Conservation (phyloP, 2,329 filamentous ascomycete species). For the Sarocladium kiliense region DNA sequence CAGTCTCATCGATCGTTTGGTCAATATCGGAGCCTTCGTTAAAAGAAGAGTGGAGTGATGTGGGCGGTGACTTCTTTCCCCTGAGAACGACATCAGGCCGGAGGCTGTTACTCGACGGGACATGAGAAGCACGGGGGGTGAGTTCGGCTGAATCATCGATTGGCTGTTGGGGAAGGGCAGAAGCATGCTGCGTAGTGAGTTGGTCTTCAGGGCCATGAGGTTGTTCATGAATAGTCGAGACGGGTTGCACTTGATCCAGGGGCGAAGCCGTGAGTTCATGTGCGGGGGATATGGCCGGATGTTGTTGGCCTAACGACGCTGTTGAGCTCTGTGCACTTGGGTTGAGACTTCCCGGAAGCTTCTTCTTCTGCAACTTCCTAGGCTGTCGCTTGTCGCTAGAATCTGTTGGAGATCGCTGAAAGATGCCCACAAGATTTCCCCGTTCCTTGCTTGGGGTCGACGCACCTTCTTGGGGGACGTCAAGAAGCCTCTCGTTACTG, state of each 20-base stretch:
- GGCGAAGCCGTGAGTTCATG: conserved; percentile 37
- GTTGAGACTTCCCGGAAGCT: conserved; percentile 68
- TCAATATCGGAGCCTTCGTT: conserved; percentile 83
- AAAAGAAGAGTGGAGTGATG: conserved; percentile 69
- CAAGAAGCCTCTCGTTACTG: conserved; percentile 45
- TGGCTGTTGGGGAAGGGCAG: conserved; percentile 16
- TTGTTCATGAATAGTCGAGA: background rate
- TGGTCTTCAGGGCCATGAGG: background rate
- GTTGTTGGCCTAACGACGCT: conserved; percentile 45
- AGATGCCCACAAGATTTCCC: conserved; percentile 58
- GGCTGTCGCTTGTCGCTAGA: conserved; percentile 65
- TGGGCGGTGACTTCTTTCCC: conserved; percentile 66
- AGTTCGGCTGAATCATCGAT: conserved; percentile 36
- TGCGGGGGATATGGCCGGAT: conserved; percentile 41
- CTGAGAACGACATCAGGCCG: conserved; percentile 49
- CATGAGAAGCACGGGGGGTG: conserved; percentile 42
- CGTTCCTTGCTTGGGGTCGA: conserved; percentile 61
- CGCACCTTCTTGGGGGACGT: conserved; percentile 29
- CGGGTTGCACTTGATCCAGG: conserved; percentile 28
- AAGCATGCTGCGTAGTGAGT: conserved; percentile 14
- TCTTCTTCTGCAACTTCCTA: conserved; percentile 89
- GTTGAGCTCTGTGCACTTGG: conserved; percentile 88
- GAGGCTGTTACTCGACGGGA: conserved; percentile 33
- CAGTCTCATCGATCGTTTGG: conserved; percentile 53
- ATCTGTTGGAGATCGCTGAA: conserved; percentile 61